Evolutionary conservation across 306 rosid genomes (phyloP), one percentile per base, ranked within the genome.

Genomic region (Benincasa hispida): DNA sequence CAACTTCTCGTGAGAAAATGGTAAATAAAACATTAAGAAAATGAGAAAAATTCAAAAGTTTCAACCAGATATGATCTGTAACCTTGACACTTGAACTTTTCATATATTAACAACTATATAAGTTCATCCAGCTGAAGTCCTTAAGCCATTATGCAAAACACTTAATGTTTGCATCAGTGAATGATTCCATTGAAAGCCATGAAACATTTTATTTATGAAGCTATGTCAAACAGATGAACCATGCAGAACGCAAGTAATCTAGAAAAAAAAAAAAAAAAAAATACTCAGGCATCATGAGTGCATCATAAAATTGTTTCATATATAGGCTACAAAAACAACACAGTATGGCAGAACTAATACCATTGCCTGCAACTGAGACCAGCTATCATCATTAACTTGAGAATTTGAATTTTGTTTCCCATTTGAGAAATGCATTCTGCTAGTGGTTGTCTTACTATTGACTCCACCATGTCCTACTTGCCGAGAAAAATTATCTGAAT

Each of bases 391-490:
- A 79, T 86, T 78, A 82, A 83, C 70, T 75, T 73, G 83, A 72
- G 81, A 77, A 48, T 55, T 67, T 54, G 58, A 75, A 19, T 47
- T 84, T 79, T 82, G 84, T 72, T 56, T 82, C 76, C 67, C 79
- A 30, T 59, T 48, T 2, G 48, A 51, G 51, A 84, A 54, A 77
- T 79, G 79, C 78, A 85, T 53, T 78, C 74, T 82, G 42, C 81
- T 62, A 65, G 79, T 50, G 32, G 57, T 75, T 76, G 75, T 76
- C 56, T 74, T 79, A 78, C 73, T 73, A 85, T 82, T 81, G 76
- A 75, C 82, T 79, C 88, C 91, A 63, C 45, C 74, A 61, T 37
- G 80, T 77, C 78, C 81, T 73, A 76, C 88, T 77, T 85, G 86
- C 21, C 41, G 58, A 62, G 55, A 21, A 45, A 47, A 76, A 28